A percentile compares a stretch with the other conserved stretches of the same genome.
Conservation (phyloP, 2,329 filamentous ascomycete species). For the Aspergillus pseudonomiae region DNA sequence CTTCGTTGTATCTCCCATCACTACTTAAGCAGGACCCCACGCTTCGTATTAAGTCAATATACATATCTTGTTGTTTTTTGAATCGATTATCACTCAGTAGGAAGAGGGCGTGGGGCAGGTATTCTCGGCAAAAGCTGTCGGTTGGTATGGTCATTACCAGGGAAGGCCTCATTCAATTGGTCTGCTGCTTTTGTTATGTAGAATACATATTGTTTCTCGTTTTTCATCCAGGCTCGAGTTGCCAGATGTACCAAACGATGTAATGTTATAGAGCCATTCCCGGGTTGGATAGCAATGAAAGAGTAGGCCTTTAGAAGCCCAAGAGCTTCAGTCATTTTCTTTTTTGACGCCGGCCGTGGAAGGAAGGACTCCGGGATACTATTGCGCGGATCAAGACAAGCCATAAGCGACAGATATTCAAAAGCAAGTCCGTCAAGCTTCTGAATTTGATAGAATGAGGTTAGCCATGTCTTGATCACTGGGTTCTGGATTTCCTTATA, state of each 20-base stretch:
- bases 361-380: conserved; percentile 19
- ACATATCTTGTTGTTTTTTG: neutral
- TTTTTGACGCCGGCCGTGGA: conserved; percentile 5
- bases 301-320: conserved; percentile 17
- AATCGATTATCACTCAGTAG: conserved; percentile 1
- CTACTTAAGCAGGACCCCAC: neutral
- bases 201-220: neutral
- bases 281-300: conserved; percentile 14
- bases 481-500: conserved; percentile 18
- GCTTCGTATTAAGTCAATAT: neutral
- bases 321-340: conserved; percentile 12
- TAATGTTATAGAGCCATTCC: conserved; percentile 6
- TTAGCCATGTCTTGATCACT: conserved; percentile 17
- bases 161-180: conserved; percentile 13
- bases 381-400: conserved; percentile 10
- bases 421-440: neutral
- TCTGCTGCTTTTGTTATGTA: conserved; percentile 1
- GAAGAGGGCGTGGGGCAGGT: conserved; percentile 16
- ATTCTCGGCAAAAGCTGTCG: conserved; percentile 13
- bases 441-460: conserved; percentile 22
- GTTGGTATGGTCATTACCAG: conserved; percentile 10
- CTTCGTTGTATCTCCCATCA: conserved; percentile 12
- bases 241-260: conserved; percentile 22
- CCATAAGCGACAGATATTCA: conserved; percentile 12
- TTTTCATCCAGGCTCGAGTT: conserved; percentile 18